These are phyloP conservation scores for Fusarium nisikadoi DNA, from an alignment of 2,329 filamentous ascomycete genomes.

Conservation along the genomic window DNA sequence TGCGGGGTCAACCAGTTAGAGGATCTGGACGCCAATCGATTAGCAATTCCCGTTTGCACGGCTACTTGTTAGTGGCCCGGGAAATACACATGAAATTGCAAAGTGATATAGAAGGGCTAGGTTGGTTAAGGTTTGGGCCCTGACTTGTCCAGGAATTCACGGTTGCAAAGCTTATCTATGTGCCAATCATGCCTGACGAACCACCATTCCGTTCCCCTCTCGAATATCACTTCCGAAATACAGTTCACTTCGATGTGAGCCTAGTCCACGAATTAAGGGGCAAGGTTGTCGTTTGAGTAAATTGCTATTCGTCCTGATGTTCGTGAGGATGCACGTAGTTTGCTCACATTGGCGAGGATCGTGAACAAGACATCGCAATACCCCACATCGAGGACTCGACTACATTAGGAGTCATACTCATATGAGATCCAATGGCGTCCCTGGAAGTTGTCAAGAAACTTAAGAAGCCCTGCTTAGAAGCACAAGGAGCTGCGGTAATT, in stretches of 20 bases:
- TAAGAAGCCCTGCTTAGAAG: fast-evolving
- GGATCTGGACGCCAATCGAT: no score
- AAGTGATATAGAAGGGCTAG: no score
- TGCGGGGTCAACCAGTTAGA: no score
- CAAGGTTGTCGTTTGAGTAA: not conserved
- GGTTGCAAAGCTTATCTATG: not conserved
- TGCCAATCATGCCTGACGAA: not conserved
- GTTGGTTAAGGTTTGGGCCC: not conserved
- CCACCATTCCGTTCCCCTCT: not conserved
- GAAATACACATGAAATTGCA: no score
- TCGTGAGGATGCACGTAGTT: not conserved
- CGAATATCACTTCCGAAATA: not conserved
- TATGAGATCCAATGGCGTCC: fast-evolving
- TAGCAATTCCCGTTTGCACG: no score
- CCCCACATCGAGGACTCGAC: no score
- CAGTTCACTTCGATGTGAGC: not conserved
- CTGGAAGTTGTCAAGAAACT: no score
- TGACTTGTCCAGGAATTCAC: not conserved
- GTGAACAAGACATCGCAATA: not conserved
- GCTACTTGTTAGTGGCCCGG: no score
- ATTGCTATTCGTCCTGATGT: not conserved
- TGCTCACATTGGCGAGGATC: not conserved
- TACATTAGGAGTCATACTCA: fast-evolving
- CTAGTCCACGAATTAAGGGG: not conserved
- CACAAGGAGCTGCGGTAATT: no score